Conservation (phyloP, 2,329 filamentous ascomycete species). For the Lasiodiplodia sp. region DNA sequence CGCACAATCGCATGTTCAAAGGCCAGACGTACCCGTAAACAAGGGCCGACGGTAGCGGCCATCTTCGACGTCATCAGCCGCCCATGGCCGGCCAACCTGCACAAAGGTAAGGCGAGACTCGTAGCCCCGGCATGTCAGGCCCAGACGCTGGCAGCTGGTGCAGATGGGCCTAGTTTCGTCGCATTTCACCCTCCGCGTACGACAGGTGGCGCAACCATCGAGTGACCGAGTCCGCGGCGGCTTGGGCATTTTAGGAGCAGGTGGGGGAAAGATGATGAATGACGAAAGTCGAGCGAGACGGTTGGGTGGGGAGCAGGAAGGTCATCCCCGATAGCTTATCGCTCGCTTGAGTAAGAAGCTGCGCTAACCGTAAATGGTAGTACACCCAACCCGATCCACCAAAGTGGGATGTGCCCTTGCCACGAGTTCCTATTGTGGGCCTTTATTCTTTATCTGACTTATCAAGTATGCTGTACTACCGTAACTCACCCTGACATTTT, state of each 20-base stretch:
- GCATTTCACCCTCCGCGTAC: conserved; percentile 32
- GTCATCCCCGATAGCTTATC: conserved; percentile 3
- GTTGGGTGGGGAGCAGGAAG: background rate
- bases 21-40: conserved; percentile 28
- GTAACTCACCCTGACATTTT: too few relatives aligned
- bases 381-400: background rate
- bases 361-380: background rate
- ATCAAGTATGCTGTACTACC: too few relatives aligned
- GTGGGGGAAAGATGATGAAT: background rate
- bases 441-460: too few relatives aligned
- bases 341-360: background rate
- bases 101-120: conserved; percentile 28
- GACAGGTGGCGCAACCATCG: conserved; percentile 31
- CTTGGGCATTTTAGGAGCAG: background rate
- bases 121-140: conserved; percentile 31
- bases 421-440: too few relatives aligned
- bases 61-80: conserved; percentile 4
- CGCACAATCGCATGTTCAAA: background rate
- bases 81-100: conserved; percentile 17
- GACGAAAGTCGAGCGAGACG: background rate
- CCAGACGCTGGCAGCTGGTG: conserved; percentile 27
- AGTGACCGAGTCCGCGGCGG: conserved; percentile 31
- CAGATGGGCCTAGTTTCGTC: conserved; percentile 31
- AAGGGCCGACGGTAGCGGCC: conserved; percentile 30
- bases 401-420: background rate